phyloP scores from a whole-genome alignment of 331 rosid genomes.

The Acacia pycnantha region DNA sequence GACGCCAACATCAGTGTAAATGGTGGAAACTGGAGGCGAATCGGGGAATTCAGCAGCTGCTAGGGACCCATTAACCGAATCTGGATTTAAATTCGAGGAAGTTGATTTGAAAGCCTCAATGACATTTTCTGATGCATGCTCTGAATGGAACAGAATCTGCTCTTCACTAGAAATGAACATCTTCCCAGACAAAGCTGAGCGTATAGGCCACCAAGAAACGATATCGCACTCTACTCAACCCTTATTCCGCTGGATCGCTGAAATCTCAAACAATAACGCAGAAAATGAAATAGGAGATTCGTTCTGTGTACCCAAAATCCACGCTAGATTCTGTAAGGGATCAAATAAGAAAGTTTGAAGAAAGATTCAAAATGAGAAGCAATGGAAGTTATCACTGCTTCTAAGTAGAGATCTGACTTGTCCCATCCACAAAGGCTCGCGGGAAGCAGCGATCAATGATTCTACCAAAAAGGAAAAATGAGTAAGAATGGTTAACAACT shows the following conservation, averaged over 20 bases:
- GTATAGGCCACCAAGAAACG: not conserved
- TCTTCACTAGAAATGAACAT: slow-evolving; percentile 55
- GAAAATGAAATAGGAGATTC: not conserved
- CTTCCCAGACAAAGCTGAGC: slow-evolving; percentile 27
- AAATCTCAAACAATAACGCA: not conserved
- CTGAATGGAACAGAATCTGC: slow-evolving; percentile 51
- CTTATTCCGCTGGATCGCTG: not conserved
- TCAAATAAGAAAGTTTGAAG: not conserved
- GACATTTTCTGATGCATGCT: slow-evolving; percentile 42
- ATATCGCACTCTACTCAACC: not conserved
- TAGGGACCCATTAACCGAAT: slow-evolving; percentile 47
- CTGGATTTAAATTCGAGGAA: slow-evolving; percentile 52
- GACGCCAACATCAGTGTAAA: slow-evolving; percentile 72
- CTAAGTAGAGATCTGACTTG: slow-evolving; percentile 30
- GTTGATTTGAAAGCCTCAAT: slow-evolving; percentile 46
- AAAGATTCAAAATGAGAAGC: not conserved
- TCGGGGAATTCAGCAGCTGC: slow-evolving; percentile 26
- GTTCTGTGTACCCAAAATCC: not conserved
- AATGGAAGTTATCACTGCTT: not conserved
- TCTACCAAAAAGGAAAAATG: not conserved
- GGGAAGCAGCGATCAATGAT: not conserved
- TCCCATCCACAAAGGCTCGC: not conserved
- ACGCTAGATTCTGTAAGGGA: not conserved
- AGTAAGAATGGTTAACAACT: not conserved
- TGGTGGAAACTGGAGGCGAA: slow-evolving; percentile 46